phyloP scores from a whole-genome alignment of 208 protist genomes.

The Histomonas meleagridis region DNA sequence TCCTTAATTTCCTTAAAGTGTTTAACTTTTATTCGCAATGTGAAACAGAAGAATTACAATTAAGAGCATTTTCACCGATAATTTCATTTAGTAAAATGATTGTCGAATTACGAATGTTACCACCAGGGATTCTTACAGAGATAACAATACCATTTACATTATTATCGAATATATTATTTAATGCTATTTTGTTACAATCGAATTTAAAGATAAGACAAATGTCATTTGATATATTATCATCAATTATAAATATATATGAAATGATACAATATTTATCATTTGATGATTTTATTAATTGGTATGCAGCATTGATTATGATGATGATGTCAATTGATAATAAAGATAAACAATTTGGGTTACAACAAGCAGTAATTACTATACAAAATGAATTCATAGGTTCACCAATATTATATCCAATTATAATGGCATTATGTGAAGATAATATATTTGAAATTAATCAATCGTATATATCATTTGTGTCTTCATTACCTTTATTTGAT shows the following conservation, averaged over 20 bases:
- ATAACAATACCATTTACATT: neutral
- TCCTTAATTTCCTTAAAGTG: neutral
- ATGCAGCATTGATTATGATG: neutral
- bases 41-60: neutral
- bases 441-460: neutral
- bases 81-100: neutral
- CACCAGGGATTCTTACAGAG: neutral
- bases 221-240: neutral
- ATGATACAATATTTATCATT: neutral
- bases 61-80: neutral
- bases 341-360: neutral
- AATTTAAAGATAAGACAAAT: neutral
- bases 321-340: neutral
- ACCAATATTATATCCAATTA: neutral
- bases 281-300: neutral
- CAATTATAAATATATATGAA: neutral
- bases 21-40: neutral
- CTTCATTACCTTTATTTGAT: neutral
- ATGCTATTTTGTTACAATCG: neutral
- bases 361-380: neutral
- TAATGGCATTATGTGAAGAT: neutral
- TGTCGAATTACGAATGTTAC: neutral
- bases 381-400: neutral
- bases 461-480: neutral
- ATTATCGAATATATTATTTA: neutral